Base-by-base conservation (phyloP, 2,329 filamentous ascomycete genomes). In the Biscogniauxia mediterranea region DNA sequence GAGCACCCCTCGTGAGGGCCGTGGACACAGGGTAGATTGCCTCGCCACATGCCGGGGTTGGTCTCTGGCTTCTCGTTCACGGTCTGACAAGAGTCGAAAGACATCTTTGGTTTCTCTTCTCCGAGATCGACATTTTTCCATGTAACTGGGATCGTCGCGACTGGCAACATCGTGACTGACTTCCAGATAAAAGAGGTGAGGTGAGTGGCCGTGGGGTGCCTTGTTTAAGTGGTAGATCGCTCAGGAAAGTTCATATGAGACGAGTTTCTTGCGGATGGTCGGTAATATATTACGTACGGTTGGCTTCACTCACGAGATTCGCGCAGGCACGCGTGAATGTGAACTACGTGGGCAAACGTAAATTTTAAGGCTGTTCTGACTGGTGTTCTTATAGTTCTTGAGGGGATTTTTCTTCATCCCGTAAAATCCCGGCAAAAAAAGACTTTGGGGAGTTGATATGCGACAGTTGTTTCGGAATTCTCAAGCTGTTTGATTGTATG, bases 11-110 rank as follows among this genome's bases (percentile, higher is more conserved):
- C 55, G 1, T 20, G 53, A 15, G 61, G 58, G 7, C 59, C 61
- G 49, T 57, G 20, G 5, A 67, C 63, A 23, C 65, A 64, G 2
- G 65, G 65, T 6, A 32, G 58, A 17, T 65, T 67, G 8, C 65
- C 65, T 19, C 58, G 51, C 61, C 63, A 66, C 19, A 5, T 38
- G 42, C 11, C 25, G 23, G 9, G 21, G 20, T 3, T 9, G 7
- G 52, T n/a, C 7, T 5, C 17, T 15, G 23, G 21, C 42, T 57
- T 42, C n/a, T 46, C 46, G 19, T 25, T 13, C 49, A 52, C 20
- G 11, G 49, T 52, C 19, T 5, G 3, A n/a, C 6, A 52, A 52
- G 50, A 52, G 50, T 13, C 13, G 2, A 25, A 2, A 23, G 50
- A 52, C 13, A 17, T 17, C 50, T 21, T 25, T 17, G 11, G 50